Evolutionary conservation across 352 stramenopile species (phyloP).

Genomic region (Phytophthora chlamydospora): DNA sequence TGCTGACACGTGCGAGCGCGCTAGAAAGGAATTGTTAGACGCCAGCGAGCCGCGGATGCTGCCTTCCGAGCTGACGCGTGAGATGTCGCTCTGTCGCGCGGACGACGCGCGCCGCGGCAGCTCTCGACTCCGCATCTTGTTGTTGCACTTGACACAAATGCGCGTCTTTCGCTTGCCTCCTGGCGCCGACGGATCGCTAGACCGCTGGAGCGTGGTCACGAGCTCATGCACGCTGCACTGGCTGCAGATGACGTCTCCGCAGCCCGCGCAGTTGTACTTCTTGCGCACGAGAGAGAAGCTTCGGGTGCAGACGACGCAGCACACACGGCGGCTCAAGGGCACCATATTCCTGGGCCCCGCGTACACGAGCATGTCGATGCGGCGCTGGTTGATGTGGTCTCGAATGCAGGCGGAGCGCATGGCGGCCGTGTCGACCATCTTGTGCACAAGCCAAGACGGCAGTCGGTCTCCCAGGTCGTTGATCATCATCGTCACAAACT

Average conservation of each 20-base stretch:
- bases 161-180: constrained; percentile 77
- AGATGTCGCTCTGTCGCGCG: constrained; percentile 40
- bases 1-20: constrained; percentile 25
- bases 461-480: constrained; percentile 79
- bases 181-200: constrained; percentile 34
- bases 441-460: constrained; percentile 81
- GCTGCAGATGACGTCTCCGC: constrained; percentile 83
- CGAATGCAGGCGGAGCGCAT: constrained; percentile 79
- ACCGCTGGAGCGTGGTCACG: constrained; percentile 54
- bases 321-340: constrained; percentile 69
- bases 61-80: constrained; percentile 35
- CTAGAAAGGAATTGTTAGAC: constrained; percentile 38
- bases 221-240: constrained; percentile 81
- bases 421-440: constrained; percentile 79
- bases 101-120: constrained; percentile 52
- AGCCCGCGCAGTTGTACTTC: constrained; percentile 86
- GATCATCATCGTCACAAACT: constrained; percentile 84
- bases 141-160: constrained; percentile 83
- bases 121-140: constrained; percentile 57
- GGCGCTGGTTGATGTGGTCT: constrained; percentile 78
- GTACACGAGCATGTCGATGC: constrained; percentile 76
- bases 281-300: constrained; percentile 87
- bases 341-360: constrained; percentile 72
- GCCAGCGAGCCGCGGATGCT: constrained; percentile 35
- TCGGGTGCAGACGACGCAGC: constrained; percentile 80